Evolutionary conservation across 257 asterid genomes (phyloP).

Genomic region (Nicotiana knightiana): DNA sequence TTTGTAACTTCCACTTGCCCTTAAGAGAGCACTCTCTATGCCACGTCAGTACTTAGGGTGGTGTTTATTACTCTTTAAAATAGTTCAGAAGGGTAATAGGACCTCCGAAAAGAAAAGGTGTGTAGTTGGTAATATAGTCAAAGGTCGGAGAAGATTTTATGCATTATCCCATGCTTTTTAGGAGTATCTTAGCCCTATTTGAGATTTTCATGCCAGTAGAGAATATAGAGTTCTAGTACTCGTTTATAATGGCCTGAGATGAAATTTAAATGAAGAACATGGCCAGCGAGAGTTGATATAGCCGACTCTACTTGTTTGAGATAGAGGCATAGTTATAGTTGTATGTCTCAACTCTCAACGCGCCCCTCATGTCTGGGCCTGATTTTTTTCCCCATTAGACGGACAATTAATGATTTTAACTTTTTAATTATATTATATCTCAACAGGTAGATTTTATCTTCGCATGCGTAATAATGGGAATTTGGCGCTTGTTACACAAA

Average conservation of each 20-base stretch:
- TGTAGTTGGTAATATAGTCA: too few relatives aligned
- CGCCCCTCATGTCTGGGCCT: not conserved
- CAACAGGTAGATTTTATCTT: conserved; percentile 39
- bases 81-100: too few relatives aligned
- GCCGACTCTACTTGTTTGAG: too few relatives aligned
- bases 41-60: too few relatives aligned
- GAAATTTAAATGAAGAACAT: too few relatives aligned
- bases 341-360: not conserved
- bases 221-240: not conserved
- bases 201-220: not conserved
- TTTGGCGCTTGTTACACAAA: conserved; percentile 26
- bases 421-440: not conserved
- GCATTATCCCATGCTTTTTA: not conserved
- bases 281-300: too few relatives aligned
- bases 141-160: too few relatives aligned
- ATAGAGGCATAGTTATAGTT: not conserved
- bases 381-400: not conserved
- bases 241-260: too few relatives aligned
- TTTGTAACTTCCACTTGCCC: too few relatives aligned
- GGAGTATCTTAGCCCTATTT: not conserved
- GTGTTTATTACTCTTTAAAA: too few relatives aligned
- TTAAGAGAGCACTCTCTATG: too few relatives aligned
- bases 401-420: not conserved
- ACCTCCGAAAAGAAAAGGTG: too few relatives aligned
- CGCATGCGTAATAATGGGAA: conserved; percentile 25